Evolutionary conservation across 2,329 filamentous ascomycete genomes (phyloP).

Genomic region (Arthrobotrys iridis): DNA sequence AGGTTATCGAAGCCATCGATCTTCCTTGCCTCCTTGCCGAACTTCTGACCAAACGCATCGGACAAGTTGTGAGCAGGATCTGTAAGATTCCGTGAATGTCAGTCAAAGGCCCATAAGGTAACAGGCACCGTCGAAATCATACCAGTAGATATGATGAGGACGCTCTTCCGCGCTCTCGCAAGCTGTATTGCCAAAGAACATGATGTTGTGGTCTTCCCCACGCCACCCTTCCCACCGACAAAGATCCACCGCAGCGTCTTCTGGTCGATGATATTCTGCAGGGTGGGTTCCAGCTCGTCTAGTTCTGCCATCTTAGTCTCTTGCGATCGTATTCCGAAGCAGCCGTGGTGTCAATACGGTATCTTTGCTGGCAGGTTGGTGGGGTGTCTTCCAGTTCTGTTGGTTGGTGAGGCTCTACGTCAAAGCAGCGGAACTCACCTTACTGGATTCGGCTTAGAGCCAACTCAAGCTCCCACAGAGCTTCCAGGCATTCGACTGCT

Average conservation of each 20-base stretch:
- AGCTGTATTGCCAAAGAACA: slow-evolving; percentile 98
- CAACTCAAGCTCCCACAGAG: slow-evolving; percentile 50
- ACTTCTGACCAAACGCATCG: slow-evolving; percentile 98
- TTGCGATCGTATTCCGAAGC: slow-evolving; percentile 2
- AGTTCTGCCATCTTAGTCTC: slow-evolving; percentile 66
- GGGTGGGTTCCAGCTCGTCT: slow-evolving; percentile 86
- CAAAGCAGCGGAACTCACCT: slow-evolving; percentile 12
- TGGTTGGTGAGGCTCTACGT: slow-evolving; percentile 40
- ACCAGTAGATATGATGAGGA: slow-evolving; percentile 93
- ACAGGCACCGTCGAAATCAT: not conserved
- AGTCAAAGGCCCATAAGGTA: slow-evolving; percentile 3
- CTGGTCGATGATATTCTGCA: slow-evolving; percentile 94
- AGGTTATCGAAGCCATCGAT: slow-evolving; percentile 92
- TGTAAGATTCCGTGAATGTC: slow-evolving; percentile 3
- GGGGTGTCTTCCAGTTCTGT: slow-evolving; percentile 1
- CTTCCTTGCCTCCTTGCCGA: slow-evolving; percentile 95
- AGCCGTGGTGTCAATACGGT: not conserved
- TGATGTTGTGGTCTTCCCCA: slow-evolving; percentile 99
- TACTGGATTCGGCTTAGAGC: slow-evolving; percentile 42
- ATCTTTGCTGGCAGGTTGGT: not conserved
- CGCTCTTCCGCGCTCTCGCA: slow-evolving; percentile 90
- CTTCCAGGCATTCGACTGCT: slow-evolving; percentile 37
- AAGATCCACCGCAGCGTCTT: slow-evolving; percentile 98
- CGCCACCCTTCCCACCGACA: slow-evolving; percentile 96
- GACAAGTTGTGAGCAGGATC: slow-evolving; percentile 96